phyloP scores from a whole-genome alignment of 805 yeast species.

The Zygoascus tannicola region DNA sequence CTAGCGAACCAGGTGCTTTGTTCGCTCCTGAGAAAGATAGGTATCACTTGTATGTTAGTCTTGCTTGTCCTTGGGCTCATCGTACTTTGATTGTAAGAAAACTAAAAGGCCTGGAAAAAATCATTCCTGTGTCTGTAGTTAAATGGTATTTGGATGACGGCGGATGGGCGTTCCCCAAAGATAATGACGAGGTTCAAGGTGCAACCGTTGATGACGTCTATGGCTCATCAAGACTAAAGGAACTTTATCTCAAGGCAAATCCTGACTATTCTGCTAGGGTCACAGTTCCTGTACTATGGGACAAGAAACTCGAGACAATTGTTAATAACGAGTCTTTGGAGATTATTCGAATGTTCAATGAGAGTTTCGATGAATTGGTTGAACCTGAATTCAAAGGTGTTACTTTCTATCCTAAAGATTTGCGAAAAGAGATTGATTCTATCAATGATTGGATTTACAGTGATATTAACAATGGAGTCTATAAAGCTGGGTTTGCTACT shows the following conservation, averaged over 20 bases:
- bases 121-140: conserved; percentile 51
- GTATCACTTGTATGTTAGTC: conserved; percentile 78
- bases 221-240: conserved; percentile 50
- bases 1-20: conserved; percentile 46
- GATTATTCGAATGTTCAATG: conserved; percentile 73
- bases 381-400: conserved; percentile 40
- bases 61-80: conserved; percentile 88
- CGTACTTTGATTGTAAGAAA: conserved; percentile 65
- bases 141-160: conserved; percentile 82
- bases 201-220: conserved; percentile 52
- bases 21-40: conserved; percentile 70
- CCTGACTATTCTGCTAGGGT: conserved; percentile 72
- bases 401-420: conserved; percentile 52
- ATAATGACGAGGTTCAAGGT: conserved; percentile 36
- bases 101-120: conserved; percentile 59
- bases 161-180: conserved; percentile 78
- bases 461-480: conserved; percentile 84
- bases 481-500: conserved; percentile 85
- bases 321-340: conserved; percentile 91
- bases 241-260: conserved; percentile 66
- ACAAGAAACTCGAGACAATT: conserved; percentile 67
- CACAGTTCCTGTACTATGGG: conserved; percentile 94
- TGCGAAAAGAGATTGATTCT: conserved; percentile 56
- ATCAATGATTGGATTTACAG: conserved; percentile 77
- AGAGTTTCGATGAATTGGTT: conserved; percentile 47